Evolutionary conservation across 1,284 basidiomycete species (phyloP), one percentile per base, ranked within the genome.

Genomic region (Leccinum griseonigrum): DNA sequence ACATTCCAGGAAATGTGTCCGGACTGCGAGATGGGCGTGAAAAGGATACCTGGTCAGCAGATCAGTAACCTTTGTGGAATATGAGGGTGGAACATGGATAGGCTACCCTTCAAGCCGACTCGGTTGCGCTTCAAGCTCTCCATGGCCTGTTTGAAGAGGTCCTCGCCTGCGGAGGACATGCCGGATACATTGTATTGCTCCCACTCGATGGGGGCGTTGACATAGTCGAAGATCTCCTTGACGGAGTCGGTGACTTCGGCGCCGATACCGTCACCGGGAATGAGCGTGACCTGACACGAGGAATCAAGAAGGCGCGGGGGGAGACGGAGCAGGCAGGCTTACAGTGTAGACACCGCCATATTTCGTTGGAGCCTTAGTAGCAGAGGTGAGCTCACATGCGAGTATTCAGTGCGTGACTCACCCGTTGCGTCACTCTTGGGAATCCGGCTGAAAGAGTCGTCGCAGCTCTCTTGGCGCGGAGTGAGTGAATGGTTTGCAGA

Each of bases 1-100:
- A 99, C 97, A 78, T 99, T 99, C 97, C 97, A 99, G 65, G 96
- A 98, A 72, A 97, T 96, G 81, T 99, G 97, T 29, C 95, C 96
- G 40, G 88, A 89, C 75, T 94, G 92, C 61, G 96, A 97, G 73
- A 97, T 95, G 68, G 97, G 97, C 54, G 97, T 99, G 83, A 97
- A 98, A 66, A 99, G 91, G 71, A 99, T 98, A 72, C 97, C 95
- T 97, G 68, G 16, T 46, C 62, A 55, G 29, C 58, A 18, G 53
- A 57, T 56, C 50, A 51, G 57, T 56, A 29, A 60, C 53, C 40
- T 36, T 22, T 48, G 36, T 31, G 16, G 10, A 11, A 40, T 51
- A 54, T 3, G 31, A 56, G 31, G 32, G 22, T 40, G 43, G 32
- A 36, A 48, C 29, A 32, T 22, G 56, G 16, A 48, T 54, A 38